phyloP scores from a whole-genome alignment of 371 early-diverging fungal species.

The Polyrhizophydium stewartii region DNA sequence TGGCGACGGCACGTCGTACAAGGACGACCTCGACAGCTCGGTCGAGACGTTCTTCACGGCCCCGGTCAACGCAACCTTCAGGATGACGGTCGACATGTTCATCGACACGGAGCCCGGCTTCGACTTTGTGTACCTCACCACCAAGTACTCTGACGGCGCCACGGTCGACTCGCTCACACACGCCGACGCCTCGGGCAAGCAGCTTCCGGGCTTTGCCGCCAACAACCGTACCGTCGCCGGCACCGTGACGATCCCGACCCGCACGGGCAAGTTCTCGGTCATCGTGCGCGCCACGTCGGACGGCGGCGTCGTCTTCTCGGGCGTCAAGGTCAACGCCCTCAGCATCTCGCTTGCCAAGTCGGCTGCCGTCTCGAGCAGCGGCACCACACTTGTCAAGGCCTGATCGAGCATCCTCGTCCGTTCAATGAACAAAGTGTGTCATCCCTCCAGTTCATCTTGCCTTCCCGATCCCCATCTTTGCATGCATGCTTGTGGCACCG shows the following conservation, averaged over 20 bases:
- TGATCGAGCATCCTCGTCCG: too few species aligned
- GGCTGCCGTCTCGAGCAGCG: too few species aligned
- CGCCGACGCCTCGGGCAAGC: too few species aligned
- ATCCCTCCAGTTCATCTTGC: too few species aligned
- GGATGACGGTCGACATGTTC: constrained; percentile 46
- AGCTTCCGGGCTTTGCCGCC: too few species aligned
- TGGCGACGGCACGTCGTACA: constrained; percentile 12
- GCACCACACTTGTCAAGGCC: too few species aligned
- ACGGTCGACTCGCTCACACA: neutral
- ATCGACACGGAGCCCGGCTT: constrained; percentile 21
- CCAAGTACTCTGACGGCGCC: neutral
- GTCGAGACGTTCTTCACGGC: constrained; percentile 40
- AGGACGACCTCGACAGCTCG: constrained; percentile 20
- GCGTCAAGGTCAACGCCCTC: too few species aligned
- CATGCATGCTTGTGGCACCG: too few species aligned
- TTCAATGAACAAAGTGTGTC: too few species aligned
- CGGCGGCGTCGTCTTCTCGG: too few species aligned
- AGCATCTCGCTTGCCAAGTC: too few species aligned
- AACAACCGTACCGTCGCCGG: neutral
- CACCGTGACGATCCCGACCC: neutral
- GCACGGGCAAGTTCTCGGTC: neutral
- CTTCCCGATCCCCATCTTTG: too few species aligned
- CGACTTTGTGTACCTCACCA: neutral
- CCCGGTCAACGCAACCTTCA: constrained; percentile 42
- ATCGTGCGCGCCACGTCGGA: neutral